phyloP scores from a whole-genome alignment of 192 early-diverging fungal genomes.

The Irineochytrium annulatum region DNA sequence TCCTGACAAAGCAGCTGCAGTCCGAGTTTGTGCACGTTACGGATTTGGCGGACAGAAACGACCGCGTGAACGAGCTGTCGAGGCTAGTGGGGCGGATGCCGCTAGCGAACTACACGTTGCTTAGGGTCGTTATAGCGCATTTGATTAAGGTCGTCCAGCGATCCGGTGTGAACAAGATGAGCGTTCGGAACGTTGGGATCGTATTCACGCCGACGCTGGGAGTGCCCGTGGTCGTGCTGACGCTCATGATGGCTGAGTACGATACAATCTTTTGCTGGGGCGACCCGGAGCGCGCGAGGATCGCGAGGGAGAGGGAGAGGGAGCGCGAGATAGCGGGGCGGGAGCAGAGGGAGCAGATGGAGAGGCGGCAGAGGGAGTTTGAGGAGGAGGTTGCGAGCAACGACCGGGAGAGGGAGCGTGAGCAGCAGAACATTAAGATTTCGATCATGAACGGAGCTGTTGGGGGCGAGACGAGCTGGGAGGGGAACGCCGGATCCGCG shows the following conservation, averaged over 20 bases:
- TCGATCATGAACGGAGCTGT: too few relatives aligned
- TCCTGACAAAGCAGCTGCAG: slow-evolving; percentile 85
- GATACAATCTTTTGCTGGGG: slow-evolving; percentile 39
- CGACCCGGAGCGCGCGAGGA: neutral
- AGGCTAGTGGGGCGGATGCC: slow-evolving; percentile 75
- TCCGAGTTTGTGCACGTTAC: slow-evolving; percentile 76
- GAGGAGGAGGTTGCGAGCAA: neutral
- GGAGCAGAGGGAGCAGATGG: slow-evolving; percentile 9
- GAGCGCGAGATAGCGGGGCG: slow-evolving; percentile 17
- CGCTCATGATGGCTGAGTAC: slow-evolving; percentile 84
- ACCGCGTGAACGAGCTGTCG: slow-evolving; percentile 79
- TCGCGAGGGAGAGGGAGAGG: slow-evolving; percentile 2
- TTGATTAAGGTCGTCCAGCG: slow-evolving; percentile 84
- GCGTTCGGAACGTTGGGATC: slow-evolving; percentile 89
- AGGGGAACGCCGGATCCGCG: too few relatives aligned
- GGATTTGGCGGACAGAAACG: slow-evolving; percentile 73
- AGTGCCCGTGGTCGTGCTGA: slow-evolving; percentile 91
- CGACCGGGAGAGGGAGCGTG: neutral
- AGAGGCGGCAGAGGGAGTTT: neutral
- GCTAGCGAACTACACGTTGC: slow-evolving; percentile 82
- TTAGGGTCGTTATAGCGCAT: slow-evolving; percentile 83
- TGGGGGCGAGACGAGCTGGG: too few relatives aligned
- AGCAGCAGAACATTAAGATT: too few relatives aligned
- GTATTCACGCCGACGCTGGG: slow-evolving; percentile 93
- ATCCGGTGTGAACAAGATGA: slow-evolving; percentile 88